Base-by-base conservation (phyloP, 345 rosid genomes). In the Dipteronia sinensis region DNA sequence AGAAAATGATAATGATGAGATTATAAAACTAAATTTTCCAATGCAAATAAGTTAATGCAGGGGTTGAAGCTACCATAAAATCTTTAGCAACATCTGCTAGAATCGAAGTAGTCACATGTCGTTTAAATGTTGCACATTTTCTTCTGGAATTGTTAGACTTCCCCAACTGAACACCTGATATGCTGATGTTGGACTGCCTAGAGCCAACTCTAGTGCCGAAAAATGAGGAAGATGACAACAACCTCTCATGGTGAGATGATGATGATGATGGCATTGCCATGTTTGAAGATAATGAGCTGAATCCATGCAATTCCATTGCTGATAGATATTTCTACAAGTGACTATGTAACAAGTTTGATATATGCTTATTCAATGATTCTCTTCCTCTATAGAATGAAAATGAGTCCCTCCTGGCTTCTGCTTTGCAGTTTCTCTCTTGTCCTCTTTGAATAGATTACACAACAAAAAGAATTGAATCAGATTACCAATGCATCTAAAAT, bases 21-120 rank as follows among this genome's bases (percentile, higher is more conserved):
- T 34, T 46, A 49, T 22, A 53, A 22, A 69, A 62, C 44, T 49
- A 40, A 53, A 56, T 34, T 34, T 51, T 40, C 4, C 16, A 63
- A 27, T 27, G 40, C 7, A 15, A 23, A 51, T 19, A 38, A 42
- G 23, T 16, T 16, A 46, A 16, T 68, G 25, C 19, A 65, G n/a
- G 13, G 68, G 62, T n/a, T 20, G 27, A 53, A 80, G 64, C 55
- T 86, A 91, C 93, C 92, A 65, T 80, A 53, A 81, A 82, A 75
- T 88, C 89, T 73, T 87, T 86, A 27, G 88, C 74, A 74, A 89
- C 85, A 79, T 91, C 93, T 19, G 91, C 87, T 8, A 88, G 88
- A 81, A 86, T 76, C 65, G 87, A 82, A 75, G 81, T 78, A 23
- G 75, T 71, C 31, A 63, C 65, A 27, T 75, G 77, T 61, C 83